Conservation (phyloP, 2,329 filamentous ascomycete species). For the Dactylellina drechsleri region DNA sequence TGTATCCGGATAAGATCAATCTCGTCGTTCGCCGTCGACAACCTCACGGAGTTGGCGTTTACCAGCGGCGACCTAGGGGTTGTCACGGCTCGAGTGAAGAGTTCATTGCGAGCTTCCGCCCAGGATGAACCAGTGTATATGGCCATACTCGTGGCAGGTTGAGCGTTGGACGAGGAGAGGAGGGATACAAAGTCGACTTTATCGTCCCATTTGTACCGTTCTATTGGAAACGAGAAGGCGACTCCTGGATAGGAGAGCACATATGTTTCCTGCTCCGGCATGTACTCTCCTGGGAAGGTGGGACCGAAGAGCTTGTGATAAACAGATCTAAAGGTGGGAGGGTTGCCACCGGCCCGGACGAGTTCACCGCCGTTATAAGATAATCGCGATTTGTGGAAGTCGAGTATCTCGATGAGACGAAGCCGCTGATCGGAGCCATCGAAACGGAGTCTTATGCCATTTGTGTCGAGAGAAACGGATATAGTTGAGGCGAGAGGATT, state of each 20-base stretch:
- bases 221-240: conserved; percentile 85
- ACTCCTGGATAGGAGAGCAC: conserved; percentile 94
- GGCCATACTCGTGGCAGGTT: conserved; percentile 84
- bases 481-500: conserved; percentile 56
- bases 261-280: conserved; percentile 79
- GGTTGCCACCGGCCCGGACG: conserved; percentile 60
- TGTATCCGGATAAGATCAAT: conserved; percentile 81
- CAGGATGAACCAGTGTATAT: conserved; percentile 91
- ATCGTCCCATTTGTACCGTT: conserved; percentile 65
- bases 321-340: conserved; percentile 85
- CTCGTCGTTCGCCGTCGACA: conserved; percentile 77
- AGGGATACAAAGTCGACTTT: conserved; percentile 83
- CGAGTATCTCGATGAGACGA: conserved; percentile 86
- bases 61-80: conserved; percentile 79
- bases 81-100: conserved; percentile 80
- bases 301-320: conserved; percentile 94
- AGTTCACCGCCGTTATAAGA: conserved; percentile 82
- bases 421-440: conserved; percentile 92
- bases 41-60: conserved; percentile 55
- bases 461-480: conserved; percentile 80
- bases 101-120: conserved; percentile 78
- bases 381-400: conserved; percentile 86
- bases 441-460: conserved; percentile 89
- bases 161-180: conserved; percentile 79
- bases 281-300: conserved; percentile 92